Evolutionary conservation across 2,329 filamentous ascomycete species (phyloP).

Genomic region (Cladosporium austrohemisphaericum): DNA sequence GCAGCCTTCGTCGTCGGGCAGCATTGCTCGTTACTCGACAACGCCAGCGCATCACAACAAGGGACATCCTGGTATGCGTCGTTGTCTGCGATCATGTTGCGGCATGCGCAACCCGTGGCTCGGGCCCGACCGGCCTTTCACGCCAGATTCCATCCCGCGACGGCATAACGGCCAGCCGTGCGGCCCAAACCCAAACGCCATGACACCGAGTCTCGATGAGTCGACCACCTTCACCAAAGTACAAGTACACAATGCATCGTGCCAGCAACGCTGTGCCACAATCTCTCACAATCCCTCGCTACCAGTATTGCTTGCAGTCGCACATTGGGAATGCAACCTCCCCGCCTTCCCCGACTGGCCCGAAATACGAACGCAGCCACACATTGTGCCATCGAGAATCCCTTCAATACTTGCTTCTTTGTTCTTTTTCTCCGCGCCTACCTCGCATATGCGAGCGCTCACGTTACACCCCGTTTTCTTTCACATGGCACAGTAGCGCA

Average conservation of each 20-base stretch:
- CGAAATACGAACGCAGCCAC: not conserved
- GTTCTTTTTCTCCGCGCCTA: not conserved
- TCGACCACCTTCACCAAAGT: too few species aligned
- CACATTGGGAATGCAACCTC: not conserved
- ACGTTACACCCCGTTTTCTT: slow-evolving; percentile 7
- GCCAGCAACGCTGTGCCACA: too few species aligned
- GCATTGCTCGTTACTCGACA: not conserved
- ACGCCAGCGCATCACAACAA: slow-evolving; percentile 1
- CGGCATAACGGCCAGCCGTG: slow-evolving; percentile 18
- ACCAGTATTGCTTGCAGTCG: not conserved
- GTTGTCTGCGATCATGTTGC: not conserved
- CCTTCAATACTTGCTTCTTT: not conserved
- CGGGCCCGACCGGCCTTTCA: slow-evolving; percentile 12
- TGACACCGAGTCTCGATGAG: not conserved
- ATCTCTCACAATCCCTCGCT: too few species aligned
- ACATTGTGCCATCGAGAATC: slow-evolving; percentile 4
- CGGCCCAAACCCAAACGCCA: slow-evolving; percentile 25
- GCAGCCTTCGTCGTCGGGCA: slow-evolving; percentile 11
- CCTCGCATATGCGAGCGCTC: slow-evolving; percentile 12
- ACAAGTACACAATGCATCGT: too few species aligned
- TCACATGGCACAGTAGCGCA: not conserved
- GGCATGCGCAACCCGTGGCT: slow-evolving; percentile 3
- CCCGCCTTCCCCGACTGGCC: not conserved
- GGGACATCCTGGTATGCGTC: not conserved
- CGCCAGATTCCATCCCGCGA: slow-evolving; percentile 10